Conservation (phyloP, 2,329 filamentous ascomycete species). For the Ophiostoma pallidulum region DNA sequence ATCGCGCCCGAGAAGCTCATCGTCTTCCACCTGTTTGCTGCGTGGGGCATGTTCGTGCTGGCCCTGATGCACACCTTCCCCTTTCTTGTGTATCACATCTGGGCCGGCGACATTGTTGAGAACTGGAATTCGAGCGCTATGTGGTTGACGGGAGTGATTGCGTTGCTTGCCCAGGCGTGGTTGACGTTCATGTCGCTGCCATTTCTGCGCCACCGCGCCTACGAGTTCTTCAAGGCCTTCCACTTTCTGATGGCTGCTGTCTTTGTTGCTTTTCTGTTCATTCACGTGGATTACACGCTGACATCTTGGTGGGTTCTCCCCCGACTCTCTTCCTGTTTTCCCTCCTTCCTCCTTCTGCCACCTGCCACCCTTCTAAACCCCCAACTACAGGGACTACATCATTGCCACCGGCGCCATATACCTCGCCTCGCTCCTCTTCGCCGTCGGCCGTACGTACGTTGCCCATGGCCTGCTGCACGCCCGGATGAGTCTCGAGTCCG, state of each 20-base stretch:
- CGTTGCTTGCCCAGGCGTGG: constrained; percentile 43
- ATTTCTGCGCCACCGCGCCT: constrained; percentile 39
- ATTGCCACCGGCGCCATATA: constrained; percentile 46
- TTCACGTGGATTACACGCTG: constrained; percentile 47
- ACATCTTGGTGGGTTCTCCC: no score
- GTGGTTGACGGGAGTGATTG: constrained; percentile 48
- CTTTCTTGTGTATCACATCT: constrained; percentile 44
- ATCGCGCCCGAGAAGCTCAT: constrained; percentile 49
- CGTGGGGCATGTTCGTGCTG: constrained; percentile 46
- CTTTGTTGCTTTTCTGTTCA: constrained; percentile 51
- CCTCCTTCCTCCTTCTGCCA: constrained; percentile 22
- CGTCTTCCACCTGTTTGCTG: constrained; percentile 44
- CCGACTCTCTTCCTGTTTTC: no score
- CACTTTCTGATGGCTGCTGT: constrained; percentile 43
- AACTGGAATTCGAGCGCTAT: constrained; percentile 35
- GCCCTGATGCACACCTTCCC: constrained; percentile 51
- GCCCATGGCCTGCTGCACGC: constrained; percentile 41
- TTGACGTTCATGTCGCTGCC: constrained; percentile 45
- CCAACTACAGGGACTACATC: constrained; percentile 45
- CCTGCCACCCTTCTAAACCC: not conserved
- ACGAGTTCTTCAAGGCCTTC: constrained; percentile 52
- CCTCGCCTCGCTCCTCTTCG: constrained; percentile 34
- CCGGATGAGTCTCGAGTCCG: constrained; percentile 29
- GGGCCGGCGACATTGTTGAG: constrained; percentile 37
- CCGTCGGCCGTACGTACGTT: constrained; percentile 37